Conservation (phyloP, 2,329 filamentous ascomycete species). For the Diaporthe australafricana region DNA sequence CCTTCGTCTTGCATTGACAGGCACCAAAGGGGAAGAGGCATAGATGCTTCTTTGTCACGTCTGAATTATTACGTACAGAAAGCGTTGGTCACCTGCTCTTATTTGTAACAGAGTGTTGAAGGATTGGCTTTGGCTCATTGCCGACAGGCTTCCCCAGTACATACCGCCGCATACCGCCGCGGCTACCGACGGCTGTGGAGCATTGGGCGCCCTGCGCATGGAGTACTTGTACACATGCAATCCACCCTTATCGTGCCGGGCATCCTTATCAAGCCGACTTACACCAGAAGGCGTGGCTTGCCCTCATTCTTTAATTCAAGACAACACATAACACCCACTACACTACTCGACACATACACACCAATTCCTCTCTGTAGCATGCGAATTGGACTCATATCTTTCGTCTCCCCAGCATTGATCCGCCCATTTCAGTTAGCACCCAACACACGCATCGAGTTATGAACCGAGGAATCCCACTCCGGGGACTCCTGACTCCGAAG, state of each 20-base stretch:
- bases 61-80: conserved; percentile 32
- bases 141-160: background rate
- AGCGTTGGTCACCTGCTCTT: conserved; percentile 29
- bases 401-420: background rate
- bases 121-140: background rate
- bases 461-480: conserved; percentile 29
- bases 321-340: conserved; percentile 5
- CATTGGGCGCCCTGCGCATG: background rate
- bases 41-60: conserved; percentile 9
- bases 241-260: conserved; percentile 31
- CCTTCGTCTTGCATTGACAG: background rate
- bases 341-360: background rate
- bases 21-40: background rate
- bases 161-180: no score
- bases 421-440: no score
- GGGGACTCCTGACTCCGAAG: conserved; percentile 34
- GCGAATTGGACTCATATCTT: no score
- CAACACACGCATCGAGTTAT: conserved; percentile 2
- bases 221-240: background rate
- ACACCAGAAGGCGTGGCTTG: conserved; percentile 17
- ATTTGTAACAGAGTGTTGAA: background rate
- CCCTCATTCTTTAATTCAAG: conserved; percentile 3
- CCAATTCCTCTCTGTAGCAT: background rate
- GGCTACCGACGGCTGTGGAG: conserved; percentile 36
- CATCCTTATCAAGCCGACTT: conserved; percentile 12